Conservation (phyloP, 1,284 basidiomycete genomes). For the Ustilago crameri region DNA sequence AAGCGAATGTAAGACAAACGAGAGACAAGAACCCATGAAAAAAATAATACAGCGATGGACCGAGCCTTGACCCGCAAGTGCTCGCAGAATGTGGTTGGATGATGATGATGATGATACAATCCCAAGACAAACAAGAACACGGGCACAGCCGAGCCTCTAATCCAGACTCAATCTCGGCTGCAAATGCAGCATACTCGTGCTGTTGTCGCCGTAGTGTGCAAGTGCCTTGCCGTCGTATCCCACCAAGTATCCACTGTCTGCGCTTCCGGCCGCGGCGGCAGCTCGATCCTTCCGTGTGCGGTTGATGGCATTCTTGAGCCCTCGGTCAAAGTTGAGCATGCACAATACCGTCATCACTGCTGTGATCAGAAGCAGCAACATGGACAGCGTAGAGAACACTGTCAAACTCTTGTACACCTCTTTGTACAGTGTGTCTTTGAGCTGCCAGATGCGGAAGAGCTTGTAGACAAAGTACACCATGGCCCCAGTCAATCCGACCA, state of each 20-base stretch:
- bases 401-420: slow-evolving; percentile 64
- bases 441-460: slow-evolving; percentile 58
- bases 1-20: slow-evolving; percentile 4
- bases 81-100: not conserved
- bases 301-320: slow-evolving; percentile 53
- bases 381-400: slow-evolving; percentile 57
- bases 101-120: too few relatives aligned
- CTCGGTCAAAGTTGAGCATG: slow-evolving; percentile 59
- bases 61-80: slow-evolving; percentile 9
- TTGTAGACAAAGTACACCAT: slow-evolving; percentile 62
- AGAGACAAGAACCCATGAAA: not conserved
- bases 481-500: slow-evolving; percentile 48
- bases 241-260: slow-evolving; percentile 32
- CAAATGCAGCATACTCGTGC: slow-evolving; percentile 50
- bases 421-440: slow-evolving; percentile 42
- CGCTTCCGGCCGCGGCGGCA: slow-evolving; percentile 12
- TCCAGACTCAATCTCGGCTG: slow-evolving; percentile 50
- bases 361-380: slow-evolving; percentile 53
- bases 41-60: slow-evolving; percentile 30
- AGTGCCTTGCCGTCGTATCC: slow-evolving; percentile 51
- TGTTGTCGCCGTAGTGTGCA: slow-evolving; percentile 41
- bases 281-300: slow-evolving; percentile 37
- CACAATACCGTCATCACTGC: slow-evolving; percentile 53
- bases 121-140: slow-evolving; percentile 2
- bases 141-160: slow-evolving; percentile 7